Percentiles rank a stretch among this genome's conserved stretches.
Conservation (phyloP, 2,329 filamentous ascomycete genomes). For the Xylariaceae sp. region DNA sequence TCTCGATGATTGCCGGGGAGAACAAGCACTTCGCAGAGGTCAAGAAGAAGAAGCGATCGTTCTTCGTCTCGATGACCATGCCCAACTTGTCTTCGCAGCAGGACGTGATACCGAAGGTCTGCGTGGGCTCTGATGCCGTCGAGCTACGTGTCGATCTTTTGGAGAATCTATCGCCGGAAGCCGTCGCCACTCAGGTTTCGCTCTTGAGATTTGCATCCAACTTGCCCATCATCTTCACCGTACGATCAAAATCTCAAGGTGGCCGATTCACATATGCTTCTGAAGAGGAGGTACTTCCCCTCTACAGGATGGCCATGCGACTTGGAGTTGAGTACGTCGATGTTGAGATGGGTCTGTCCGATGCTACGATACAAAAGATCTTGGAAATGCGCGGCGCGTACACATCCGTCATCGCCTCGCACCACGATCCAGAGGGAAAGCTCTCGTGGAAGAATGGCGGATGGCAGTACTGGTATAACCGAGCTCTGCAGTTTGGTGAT, state of each 20-base stretch:
- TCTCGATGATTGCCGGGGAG: constrained; percentile 62
- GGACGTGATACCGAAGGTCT: constrained; percentile 63
- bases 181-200: constrained; percentile 75
- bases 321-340: constrained; percentile 91
- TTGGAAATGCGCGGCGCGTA: constrained; percentile 60
- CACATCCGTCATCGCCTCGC: constrained; percentile 86
- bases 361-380: constrained; percentile 66
- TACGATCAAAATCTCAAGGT: constrained; percentile 80
- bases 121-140: constrained; percentile 85
- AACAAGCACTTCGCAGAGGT: constrained; percentile 50
- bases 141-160: constrained; percentile 91
- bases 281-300: constrained; percentile 61
- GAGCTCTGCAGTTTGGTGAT: constrained; percentile 82
- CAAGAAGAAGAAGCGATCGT: constrained; percentile 67
- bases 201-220: constrained; percentile 66
- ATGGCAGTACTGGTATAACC: constrained; percentile 87
- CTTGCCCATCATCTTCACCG: constrained; percentile 85
- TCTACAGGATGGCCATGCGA: constrained; percentile 74
- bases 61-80: constrained; percentile 88
- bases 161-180: constrained; percentile 68
- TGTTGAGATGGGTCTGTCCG: constrained; percentile 80
- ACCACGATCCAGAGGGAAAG: constrained; percentile 76
- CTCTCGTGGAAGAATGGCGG: constrained; percentile 90
- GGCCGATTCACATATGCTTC: constrained; percentile 79
- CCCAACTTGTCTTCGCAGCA: constrained; percentile 63